Percentiles rank a stretch among this genome's conserved stretches.
phyloP scores from a whole-genome alignment of 2,329 filamentous ascomycete genomes.

The Blumeriella jaapii region DNA sequence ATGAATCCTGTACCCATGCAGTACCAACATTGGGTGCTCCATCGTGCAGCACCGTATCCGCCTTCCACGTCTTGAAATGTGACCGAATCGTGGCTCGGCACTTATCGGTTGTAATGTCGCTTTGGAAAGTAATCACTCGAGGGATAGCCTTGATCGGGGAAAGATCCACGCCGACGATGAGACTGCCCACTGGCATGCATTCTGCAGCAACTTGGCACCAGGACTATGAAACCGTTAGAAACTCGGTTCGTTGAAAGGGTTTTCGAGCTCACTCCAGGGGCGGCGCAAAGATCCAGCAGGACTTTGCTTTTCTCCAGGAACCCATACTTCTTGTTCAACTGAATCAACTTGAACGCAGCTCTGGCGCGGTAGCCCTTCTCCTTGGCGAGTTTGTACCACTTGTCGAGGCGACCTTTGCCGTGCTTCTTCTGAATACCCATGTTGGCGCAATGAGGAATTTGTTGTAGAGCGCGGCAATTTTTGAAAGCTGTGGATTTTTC shows the following conservation, averaged over 20 bases:
- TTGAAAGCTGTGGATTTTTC: background rate
- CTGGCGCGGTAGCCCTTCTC: conserved; percentile 94
- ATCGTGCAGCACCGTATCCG: conserved; percentile 90
- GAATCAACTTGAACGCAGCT: conserved; percentile 95
- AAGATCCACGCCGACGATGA: conserved; percentile 92
- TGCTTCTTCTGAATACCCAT: conserved; percentile 99
- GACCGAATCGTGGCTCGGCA: conserved; percentile 80
- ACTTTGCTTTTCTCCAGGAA: conserved; percentile 97
- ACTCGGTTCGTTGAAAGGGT: background rate
- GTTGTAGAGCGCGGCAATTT: background rate
- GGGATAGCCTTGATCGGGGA: conserved; percentile 93
- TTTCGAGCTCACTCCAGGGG: conserved; percentile 64
- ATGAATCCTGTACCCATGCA: conserved; percentile 96
- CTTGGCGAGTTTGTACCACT: conserved; percentile 98
- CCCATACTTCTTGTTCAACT: conserved; percentile 98
- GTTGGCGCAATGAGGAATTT: conserved; percentile 10
- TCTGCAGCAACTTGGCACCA: conserved; percentile 97
- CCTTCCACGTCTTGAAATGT: conserved; percentile 93
- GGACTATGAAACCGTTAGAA: conserved; percentile 41
- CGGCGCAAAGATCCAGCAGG: conserved; percentile 91
- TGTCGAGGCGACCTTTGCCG: conserved; percentile 95
- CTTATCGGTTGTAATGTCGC: conserved; percentile 96
- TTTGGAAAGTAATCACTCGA: conserved; percentile 87
- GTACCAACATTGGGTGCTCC: conserved; percentile 97
- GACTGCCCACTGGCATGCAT: conserved; percentile 79